A percentile compares a stretch with the other conserved stretches of the same genome.
Evolutionary conservation across 2,329 filamentous ascomycete species (phyloP).

Genomic region (Colletotrichum caudatum): DNA sequence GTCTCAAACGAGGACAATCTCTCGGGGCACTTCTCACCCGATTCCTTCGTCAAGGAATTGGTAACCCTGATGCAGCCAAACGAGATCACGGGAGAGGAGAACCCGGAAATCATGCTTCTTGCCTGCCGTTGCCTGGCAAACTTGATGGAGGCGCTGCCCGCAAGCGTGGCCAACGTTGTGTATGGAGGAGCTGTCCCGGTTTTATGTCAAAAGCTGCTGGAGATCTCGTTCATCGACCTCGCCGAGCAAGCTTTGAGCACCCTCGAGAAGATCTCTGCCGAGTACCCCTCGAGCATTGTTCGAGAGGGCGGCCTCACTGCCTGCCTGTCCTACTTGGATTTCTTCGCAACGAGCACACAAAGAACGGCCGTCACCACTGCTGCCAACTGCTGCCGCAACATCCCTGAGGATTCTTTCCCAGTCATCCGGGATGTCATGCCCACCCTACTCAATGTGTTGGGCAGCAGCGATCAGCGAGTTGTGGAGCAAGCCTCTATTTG

Average conservation of each 20-base stretch:
- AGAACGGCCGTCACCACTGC: slow-evolving; percentile 96
- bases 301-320: slow-evolving; percentile 94
- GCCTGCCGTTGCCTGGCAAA: slow-evolving; percentile 97
- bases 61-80: slow-evolving; percentile 92
- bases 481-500: slow-evolving; percentile 97
- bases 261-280: slow-evolving; percentile 95
- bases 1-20: slow-evolving; percentile 98
- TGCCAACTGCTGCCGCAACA: slow-evolving; percentile 97
- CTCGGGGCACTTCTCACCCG: slow-evolving; percentile 92
- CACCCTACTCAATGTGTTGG: slow-evolving; percentile 88
- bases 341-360: slow-evolving; percentile 97
- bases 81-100: slow-evolving; percentile 84
- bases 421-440: slow-evolving; percentile 97
- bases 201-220: slow-evolving; percentile 91
- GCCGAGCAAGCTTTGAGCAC: slow-evolving; percentile 98
- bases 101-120: slow-evolving; percentile 96
- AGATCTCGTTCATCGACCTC: slow-evolving; percentile 97
- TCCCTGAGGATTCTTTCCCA: slow-evolving; percentile 91
- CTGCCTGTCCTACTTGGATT: slow-evolving; percentile 96
- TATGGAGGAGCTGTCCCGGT: slow-evolving; percentile 97
- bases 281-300: slow-evolving; percentile 95
- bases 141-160: slow-evolving; percentile 94
- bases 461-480: slow-evolving; percentile 94
- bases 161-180: slow-evolving; percentile 93
- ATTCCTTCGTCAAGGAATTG: slow-evolving; percentile 94